A percentile compares a stretch with the other conserved stretches of the same genome.
These are phyloP conservation scores for Quercus aquifolioides DNA, from an alignment of 306 rosid genomes.

Conservation along the genomic window DNA sequence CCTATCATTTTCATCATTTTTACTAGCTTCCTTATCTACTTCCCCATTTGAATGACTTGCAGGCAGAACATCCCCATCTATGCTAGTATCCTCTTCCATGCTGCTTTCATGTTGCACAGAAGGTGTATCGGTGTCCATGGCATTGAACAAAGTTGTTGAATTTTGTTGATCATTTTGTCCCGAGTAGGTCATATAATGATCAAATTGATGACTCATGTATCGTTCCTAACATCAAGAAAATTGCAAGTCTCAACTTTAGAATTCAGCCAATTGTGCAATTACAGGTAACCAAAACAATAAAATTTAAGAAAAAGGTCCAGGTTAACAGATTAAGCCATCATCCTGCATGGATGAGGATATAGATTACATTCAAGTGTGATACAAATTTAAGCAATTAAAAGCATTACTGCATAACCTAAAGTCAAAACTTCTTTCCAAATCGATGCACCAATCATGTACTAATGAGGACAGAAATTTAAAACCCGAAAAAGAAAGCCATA, in stretches of 20 bases:
- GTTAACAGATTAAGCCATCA: not conserved
- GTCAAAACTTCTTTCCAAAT: not conserved
- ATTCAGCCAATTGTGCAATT: not conserved
- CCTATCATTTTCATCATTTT: not conserved
- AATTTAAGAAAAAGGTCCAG: not conserved
- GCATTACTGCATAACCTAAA: not conserved
- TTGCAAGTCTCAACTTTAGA: not conserved
- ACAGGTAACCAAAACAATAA: not conserved
- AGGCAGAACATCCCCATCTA: not conserved
- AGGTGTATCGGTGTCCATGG: not conserved
- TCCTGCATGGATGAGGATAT: not conserved
- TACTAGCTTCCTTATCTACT: not conserved
- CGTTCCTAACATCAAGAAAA: not conserved
- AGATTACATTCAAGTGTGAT: no score
- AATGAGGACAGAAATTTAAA: not conserved
- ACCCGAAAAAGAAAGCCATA: conserved; percentile 26
- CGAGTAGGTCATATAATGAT: not conserved
- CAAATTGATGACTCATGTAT: not conserved
- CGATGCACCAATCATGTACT: not conserved
- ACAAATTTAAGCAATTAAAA: not conserved
- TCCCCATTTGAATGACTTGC: not conserved
- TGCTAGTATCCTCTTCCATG: not conserved
- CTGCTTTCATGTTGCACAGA: not conserved
- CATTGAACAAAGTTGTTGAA: not conserved
- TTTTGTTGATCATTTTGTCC: not conserved